phyloP scores from a whole-genome alignment of 106 monocot genomes.

The Allium fistulosum region DNA sequence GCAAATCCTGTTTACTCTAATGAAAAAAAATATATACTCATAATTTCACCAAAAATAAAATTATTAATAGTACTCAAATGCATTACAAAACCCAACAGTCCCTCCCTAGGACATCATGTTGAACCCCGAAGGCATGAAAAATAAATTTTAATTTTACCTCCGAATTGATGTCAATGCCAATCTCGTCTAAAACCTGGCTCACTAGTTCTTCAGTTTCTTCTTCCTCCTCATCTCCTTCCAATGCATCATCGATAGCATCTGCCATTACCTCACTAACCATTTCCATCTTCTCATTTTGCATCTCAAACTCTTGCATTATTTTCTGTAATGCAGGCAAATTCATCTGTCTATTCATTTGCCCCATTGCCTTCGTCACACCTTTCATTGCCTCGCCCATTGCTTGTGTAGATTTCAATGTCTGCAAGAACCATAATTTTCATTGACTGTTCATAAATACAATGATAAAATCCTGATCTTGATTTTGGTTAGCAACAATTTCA shows the following conservation, averaged over 20 bases:
- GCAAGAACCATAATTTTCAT: slow-evolving; percentile 7
- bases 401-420: slow-evolving; percentile 95
- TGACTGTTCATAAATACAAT: not conserved
- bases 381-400: slow-evolving; percentile 97
- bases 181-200: slow-evolving; percentile 90
- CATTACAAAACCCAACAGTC: no score
- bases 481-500: no score
- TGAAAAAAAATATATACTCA: no score
- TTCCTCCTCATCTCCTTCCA: slow-evolving; percentile 96
- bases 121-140: no score
- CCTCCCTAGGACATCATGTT: no score
- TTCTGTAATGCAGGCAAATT: slow-evolving; percentile 90
- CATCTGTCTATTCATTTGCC: slow-evolving; percentile 94
- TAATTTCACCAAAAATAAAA: no score
- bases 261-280: slow-evolving; percentile 79
- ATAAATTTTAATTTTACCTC: slow-evolving; percentile 34
- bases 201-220: slow-evolving; percentile 93
- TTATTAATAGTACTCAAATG: no score
- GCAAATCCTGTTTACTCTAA: no score
- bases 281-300: slow-evolving; percentile 95
- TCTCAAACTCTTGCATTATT: slow-evolving; percentile 94
- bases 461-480: no score
- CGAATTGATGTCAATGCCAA: slow-evolving; percentile 79
- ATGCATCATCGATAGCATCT: slow-evolving; percentile 94
- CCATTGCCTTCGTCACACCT: slow-evolving; percentile 98